Conservation (phyloP, 2,329 filamentous ascomycete species). For the Epichloe gansuensis region DNA sequence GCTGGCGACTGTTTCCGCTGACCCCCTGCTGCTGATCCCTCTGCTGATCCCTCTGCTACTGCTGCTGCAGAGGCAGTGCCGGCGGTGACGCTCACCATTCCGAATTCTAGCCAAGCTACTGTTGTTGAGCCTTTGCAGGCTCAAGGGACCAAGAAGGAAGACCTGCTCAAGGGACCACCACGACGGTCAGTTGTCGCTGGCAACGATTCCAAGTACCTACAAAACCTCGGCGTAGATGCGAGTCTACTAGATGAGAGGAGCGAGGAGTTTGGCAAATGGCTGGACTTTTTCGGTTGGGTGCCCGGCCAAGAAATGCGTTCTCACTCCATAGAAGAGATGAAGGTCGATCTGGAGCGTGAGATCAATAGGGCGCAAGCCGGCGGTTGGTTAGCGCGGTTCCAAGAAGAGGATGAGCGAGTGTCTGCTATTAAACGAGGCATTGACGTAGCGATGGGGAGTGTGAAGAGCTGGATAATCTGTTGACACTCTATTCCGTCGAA, state of each 20-base stretch:
- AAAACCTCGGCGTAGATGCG: constrained; percentile 66
- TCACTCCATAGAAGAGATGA: constrained; percentile 67
- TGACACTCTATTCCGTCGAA: constrained; percentile 92
- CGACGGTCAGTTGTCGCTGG: constrained; percentile 53
- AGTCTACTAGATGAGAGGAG: constrained; percentile 64
- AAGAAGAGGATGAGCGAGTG: constrained; percentile 83
- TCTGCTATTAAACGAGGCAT: constrained; percentile 76
- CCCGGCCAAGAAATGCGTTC: constrained; percentile 61
- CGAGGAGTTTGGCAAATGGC: constrained; percentile 67
- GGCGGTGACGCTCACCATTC: constrained; percentile 46
- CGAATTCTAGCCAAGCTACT: constrained; percentile 26
- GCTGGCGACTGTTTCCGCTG: neutral
- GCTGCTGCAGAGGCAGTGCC: constrained; percentile 25
- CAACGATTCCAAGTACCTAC: constrained; percentile 68
- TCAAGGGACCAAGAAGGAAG: constrained; percentile 18
- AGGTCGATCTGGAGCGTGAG: constrained; percentile 73
- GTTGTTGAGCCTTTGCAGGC: constrained; percentile 23
- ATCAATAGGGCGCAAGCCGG: constrained; percentile 84
- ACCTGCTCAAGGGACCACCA: constrained; percentile 32
- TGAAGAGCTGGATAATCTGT: constrained; percentile 85
- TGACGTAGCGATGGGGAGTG: constrained; percentile 86
- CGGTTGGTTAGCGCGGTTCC: constrained; percentile 73
- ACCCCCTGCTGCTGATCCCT: neutral
- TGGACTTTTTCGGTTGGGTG: constrained; percentile 84
- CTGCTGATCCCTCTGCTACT: neutral